Base-by-base conservation (phyloP, 1,139 yeast species). In the Ashbya aceris region DNA sequence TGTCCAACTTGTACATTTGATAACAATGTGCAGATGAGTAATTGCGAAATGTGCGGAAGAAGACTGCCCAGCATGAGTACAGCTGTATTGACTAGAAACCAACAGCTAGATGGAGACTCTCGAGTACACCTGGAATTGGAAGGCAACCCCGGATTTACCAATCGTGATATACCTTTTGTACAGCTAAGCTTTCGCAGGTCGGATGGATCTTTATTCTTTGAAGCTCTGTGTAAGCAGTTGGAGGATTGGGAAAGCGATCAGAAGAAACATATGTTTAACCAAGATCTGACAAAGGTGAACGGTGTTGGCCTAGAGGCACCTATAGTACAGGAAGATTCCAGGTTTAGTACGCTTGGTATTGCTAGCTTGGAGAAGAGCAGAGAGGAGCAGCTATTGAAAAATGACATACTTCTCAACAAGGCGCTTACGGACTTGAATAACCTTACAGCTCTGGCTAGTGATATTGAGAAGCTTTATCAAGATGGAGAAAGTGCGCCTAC, bases 11-110 rank as follows among this genome's bases (percentile, higher is more conserved):
- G 97, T 55, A 91, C 97, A 0, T 91, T 89, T 55, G 67, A 76
- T 11, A 91, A 91, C 58, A 96, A 89, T 60, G 83, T 89, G 0
- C 76, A 84, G 3, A 66, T 91, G 68, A 66, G 71, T 38, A 71
- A 69, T 48, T 91, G 98, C 60, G 98, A 91, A 60, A 73, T 91
- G 58, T 91, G 97, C 65, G 96, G 95, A 0, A 68, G 81, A 0
- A 70, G 73, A 37, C 65, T 84, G 27, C 61, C 67, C 2, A 55
- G 65, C 3, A 55, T 61, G 4, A 53, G 60, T 35, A 3, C 23
- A 17, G 6, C 23, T 17, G 23, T 6, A 17, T 20, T 11, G 13
- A 10, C 35, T 11, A n/a, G 31, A 12, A 29, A 29, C 48, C 31
- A 43, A 49, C 41, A 44, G 47, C 10, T 29, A 42, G 6, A 44